These are phyloP conservation scores for Akanthomyces dipterigenus DNA, from an alignment of 2,329 filamentous ascomycete genomes.

Conservation along the genomic window DNA sequence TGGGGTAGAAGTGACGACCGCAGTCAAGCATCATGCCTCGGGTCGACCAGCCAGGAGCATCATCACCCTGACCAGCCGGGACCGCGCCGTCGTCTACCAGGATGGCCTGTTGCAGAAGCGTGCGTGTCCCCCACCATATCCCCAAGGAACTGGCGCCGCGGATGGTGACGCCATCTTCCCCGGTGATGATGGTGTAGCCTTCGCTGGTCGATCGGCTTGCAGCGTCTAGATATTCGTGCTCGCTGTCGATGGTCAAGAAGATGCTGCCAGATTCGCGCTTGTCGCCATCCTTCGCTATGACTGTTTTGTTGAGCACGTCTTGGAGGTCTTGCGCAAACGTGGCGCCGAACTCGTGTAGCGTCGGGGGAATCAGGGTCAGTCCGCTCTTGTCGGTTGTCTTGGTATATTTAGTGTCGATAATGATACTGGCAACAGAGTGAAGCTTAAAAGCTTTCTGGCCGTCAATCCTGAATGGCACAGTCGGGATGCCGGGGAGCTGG, in stretches of 20 bases:
- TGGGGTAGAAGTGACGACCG: slow-evolving; percentile 50
- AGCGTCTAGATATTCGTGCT: slow-evolving; percentile 33
- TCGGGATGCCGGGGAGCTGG: slow-evolving; percentile 24
- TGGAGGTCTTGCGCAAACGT: slow-evolving; percentile 34
- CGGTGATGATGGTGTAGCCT: slow-evolving; percentile 39
- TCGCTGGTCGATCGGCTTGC: slow-evolving; percentile 41
- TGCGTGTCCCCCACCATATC: slow-evolving; percentile 51
- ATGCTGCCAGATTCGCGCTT: slow-evolving; percentile 23
- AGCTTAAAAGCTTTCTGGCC: slow-evolving; percentile 21
- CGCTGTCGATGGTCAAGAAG: slow-evolving; percentile 39
- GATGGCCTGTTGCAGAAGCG: slow-evolving; percentile 44
- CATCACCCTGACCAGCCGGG: slow-evolving; percentile 34
- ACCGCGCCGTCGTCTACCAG: slow-evolving; percentile 34
- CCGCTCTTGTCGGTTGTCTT: slow-evolving; percentile 35
- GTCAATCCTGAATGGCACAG: slow-evolving; percentile 25
- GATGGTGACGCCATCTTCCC: slow-evolving; percentile 34
- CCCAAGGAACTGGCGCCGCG: slow-evolving; percentile 46
- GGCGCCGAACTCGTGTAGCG: slow-evolving; percentile 36
- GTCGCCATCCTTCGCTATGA: slow-evolving; percentile 18
- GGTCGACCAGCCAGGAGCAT: slow-evolving; percentile 44
- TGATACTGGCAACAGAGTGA: slow-evolving; percentile 25
- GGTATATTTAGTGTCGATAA: slow-evolving; percentile 37
- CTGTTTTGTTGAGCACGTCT: slow-evolving; percentile 21
- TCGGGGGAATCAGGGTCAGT: slow-evolving; percentile 45
- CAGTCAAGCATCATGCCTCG: slow-evolving; percentile 47